Conservation (phyloP, 306 rosid genomes). For the Glycine latifolia region DNA sequence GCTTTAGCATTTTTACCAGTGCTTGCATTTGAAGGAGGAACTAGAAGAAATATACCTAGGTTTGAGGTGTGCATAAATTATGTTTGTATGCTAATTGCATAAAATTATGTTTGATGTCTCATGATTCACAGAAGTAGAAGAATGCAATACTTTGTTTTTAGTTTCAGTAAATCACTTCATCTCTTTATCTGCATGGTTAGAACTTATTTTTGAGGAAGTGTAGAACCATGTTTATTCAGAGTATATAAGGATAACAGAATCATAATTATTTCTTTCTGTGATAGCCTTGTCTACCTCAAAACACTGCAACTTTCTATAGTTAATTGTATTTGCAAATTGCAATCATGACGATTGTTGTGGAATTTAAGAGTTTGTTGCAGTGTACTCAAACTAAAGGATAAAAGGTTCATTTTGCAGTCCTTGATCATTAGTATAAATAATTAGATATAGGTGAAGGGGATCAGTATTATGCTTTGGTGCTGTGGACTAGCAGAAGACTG, state of each 20-base stretch:
- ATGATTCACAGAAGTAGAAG: background rate
- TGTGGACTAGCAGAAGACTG: too few relatives aligned
- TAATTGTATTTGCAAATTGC: background rate
- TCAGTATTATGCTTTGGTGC: too few relatives aligned
- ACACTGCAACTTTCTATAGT: constrained; percentile 16
- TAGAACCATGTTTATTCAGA: constrained; percentile 14
- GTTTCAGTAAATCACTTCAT: background rate
- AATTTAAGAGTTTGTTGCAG: too few relatives aligned
- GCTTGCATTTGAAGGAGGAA: constrained; percentile 99
- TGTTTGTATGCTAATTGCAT: constrained; percentile 8
- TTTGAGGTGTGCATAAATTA: constrained; percentile 70
- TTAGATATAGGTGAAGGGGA: too few relatives aligned
- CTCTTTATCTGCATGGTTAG: constrained; percentile 23
- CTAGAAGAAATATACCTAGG: constrained; percentile 93
- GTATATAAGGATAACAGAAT: background rate
- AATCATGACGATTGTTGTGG: too few relatives aligned
- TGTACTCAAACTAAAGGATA: too few relatives aligned
- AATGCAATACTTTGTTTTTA: background rate
- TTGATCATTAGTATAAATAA: too few relatives aligned
- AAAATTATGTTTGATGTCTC: constrained; percentile 30
- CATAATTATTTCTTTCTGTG: background rate
- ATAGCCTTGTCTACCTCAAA: constrained; percentile 5
- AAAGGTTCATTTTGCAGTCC: too few relatives aligned
- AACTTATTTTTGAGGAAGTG: background rate
- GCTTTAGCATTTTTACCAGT: constrained; percentile 83